Percentiles rank a stretch among this genome's conserved stretches.
Conservation (phyloP, 2,329 filamentous ascomycete genomes). For the Hymenoscyphus fraxineus region DNA sequence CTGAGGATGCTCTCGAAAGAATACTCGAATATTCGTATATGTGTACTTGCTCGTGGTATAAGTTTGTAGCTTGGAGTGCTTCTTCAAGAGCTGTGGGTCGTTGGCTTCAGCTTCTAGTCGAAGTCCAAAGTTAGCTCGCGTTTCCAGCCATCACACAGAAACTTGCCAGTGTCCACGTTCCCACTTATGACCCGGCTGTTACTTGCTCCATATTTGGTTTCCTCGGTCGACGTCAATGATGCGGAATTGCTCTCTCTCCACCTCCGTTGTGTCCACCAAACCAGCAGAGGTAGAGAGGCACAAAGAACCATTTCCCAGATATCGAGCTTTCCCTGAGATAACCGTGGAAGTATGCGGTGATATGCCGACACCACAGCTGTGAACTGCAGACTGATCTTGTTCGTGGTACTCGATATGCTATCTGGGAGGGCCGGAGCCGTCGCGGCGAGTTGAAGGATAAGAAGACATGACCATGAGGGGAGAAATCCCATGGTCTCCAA, state of each 20-base stretch:
- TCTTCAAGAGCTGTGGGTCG: conserved; percentile 76
- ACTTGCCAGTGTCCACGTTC: conserved; percentile 7
- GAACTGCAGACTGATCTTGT: conserved; percentile 10
- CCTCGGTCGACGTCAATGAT: conserved; percentile 19
- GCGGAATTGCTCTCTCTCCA: conserved; percentile 19
- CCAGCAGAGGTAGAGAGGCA: conserved; percentile 18
- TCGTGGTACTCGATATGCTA: conserved; percentile 2
- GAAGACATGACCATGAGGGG: conserved; percentile 6
- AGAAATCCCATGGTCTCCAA: conserved; percentile 6
- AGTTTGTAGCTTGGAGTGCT: conserved; percentile 66
- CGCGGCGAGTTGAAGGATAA: conserved; percentile 3
- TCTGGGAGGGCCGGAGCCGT: conserved; percentile 3
- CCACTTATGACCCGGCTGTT: background rate
- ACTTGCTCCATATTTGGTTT: conserved; percentile 6
- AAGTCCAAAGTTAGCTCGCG: conserved; percentile 11
- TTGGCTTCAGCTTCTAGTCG: conserved; percentile 27
- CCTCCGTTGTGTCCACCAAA: conserved; percentile 26
- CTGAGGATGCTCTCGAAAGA: conserved; percentile 78
- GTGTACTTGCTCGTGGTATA: conserved; percentile 67
- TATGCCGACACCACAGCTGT: conserved; percentile 20
- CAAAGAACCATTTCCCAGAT: conserved; percentile 25
- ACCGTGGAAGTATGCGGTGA: conserved; percentile 19
- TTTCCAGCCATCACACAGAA: background rate
- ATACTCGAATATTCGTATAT: conserved; percentile 76
- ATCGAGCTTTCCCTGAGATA: conserved; percentile 19